These are phyloP conservation scores for Pythium chondricola DNA, from an alignment of 352 stramenopile genomes.

Conservation along the genomic window DNA sequence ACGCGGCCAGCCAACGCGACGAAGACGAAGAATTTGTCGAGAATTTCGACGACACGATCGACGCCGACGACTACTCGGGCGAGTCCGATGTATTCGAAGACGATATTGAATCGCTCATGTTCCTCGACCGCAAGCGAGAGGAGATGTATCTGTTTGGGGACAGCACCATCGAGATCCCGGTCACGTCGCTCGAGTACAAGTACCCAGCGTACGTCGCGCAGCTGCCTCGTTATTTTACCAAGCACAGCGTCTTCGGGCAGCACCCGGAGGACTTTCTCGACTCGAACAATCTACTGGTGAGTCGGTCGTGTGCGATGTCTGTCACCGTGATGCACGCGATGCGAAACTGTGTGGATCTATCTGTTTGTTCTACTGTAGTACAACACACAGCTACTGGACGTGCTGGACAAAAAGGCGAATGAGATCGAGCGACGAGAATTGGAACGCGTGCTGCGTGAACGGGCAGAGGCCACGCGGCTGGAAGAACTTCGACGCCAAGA, in stretches of 20 bases:
- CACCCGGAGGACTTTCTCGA: constrained; percentile 65
- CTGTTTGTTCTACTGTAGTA: constrained; percentile 21
- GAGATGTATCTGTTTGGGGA: constrained; percentile 41
- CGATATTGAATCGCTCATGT: constrained; percentile 58
- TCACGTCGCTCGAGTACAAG: constrained; percentile 35
- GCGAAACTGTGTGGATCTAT: not conserved
- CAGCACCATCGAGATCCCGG: constrained; percentile 42
- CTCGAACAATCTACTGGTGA: constrained; percentile 72
- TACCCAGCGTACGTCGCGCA: constrained; percentile 58
- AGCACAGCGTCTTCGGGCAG: constrained; percentile 54
- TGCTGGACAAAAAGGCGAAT: constrained; percentile 35
- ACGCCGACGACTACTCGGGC: constrained; percentile 42
- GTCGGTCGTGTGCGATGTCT: not conserved
- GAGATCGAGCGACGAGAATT: constrained; percentile 35
- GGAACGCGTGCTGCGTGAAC: constrained; percentile 25
- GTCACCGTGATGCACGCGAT: not conserved
- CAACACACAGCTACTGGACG: constrained; percentile 31
- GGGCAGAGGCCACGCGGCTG: constrained; percentile 23
- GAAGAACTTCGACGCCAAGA: constrained; percentile 29
- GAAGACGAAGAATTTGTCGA: constrained; percentile 34
- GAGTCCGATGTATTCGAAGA: constrained; percentile 77
- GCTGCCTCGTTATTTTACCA: constrained; percentile 45
- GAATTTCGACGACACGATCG: constrained; percentile 36
- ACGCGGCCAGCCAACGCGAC: constrained; percentile 16
- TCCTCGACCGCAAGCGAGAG: constrained; percentile 36